Evolutionary conservation across 208 protist genomes (phyloP).

Genomic region (Blastocrithidia nonstop): DNA sequence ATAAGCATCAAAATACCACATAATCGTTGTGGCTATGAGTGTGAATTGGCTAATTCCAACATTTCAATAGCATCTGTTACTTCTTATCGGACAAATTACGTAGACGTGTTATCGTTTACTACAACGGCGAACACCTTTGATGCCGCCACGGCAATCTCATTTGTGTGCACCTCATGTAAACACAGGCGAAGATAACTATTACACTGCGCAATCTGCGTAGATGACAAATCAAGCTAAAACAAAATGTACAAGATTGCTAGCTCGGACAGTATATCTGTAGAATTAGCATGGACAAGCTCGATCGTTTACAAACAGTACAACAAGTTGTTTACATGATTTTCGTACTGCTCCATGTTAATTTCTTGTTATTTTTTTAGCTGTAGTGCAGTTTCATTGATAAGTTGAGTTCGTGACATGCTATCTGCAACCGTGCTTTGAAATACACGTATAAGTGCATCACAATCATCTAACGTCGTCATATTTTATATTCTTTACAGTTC

Average conservation of each 20-base stretch:
- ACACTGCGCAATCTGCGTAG: constrained; percentile 59
- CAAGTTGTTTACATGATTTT: constrained; percentile 41
- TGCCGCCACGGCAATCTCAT: constrained; percentile 24
- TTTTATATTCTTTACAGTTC: not conserved
- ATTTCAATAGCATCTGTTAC: constrained; percentile 47
- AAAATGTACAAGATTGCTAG: constrained; percentile 67
- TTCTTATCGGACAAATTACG: constrained; percentile 46
- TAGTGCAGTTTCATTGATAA: constrained; percentile 45
- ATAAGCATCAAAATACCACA: constrained; percentile 59
- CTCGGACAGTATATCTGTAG: constrained; percentile 45
- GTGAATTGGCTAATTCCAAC: constrained; percentile 16
- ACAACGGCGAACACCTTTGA: constrained; percentile 47
- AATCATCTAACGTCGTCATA: not conserved
- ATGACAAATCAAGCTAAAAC: constrained; percentile 47
- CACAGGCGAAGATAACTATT: constrained; percentile 73
- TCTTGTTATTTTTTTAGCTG: constrained; percentile 50
- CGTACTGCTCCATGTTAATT: constrained; percentile 58
- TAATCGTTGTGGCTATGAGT: constrained; percentile 23
- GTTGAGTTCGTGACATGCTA: constrained; percentile 18
- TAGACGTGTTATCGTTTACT: constrained; percentile 40
- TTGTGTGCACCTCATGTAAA: constrained; percentile 26
- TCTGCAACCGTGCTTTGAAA: constrained; percentile 21
- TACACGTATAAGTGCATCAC: constrained; percentile 14
- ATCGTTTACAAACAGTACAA: constrained; percentile 60
- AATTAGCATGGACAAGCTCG: constrained; percentile 33